Conservation (phyloP, 176 grass and related monocot genomes). For the Dactylis glomerata region DNA sequence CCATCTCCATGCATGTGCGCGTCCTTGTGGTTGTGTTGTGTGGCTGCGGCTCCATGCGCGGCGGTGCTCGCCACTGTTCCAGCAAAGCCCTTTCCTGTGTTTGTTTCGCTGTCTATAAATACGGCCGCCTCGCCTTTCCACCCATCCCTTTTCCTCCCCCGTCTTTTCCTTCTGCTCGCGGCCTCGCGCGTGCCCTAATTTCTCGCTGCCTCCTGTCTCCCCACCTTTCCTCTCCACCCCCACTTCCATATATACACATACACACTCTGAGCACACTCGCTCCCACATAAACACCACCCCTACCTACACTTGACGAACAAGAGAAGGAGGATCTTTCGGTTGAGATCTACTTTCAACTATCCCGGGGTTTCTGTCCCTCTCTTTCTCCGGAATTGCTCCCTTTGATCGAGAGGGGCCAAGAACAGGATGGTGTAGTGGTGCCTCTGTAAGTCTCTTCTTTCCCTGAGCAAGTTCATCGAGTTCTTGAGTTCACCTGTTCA, state of each 20-base stretch:
- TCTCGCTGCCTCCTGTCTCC: slow-evolving; percentile 51
- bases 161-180: slow-evolving; percentile 19
- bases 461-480: neutral
- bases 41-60: no score
- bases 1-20: neutral
- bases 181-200: slow-evolving; percentile 56
- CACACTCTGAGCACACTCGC: neutral
- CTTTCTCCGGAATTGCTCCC: no score
- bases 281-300: neutral
- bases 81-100: neutral
- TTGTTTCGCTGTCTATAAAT: slow-evolving; percentile 42
- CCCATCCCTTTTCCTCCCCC: slow-evolving; percentile 27
- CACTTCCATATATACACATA: slow-evolving; percentile 7
- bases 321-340: slow-evolving; percentile 30
- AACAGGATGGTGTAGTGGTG: slow-evolving; percentile 43
- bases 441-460: slow-evolving; percentile 31
- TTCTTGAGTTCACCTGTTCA: neutral
- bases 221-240: neutral
- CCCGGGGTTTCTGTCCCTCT: neutral
- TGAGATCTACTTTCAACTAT: slow-evolving; percentile 23
- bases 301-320: neutral
- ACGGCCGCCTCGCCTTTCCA: slow-evolving; percentile 32
- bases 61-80: neutral
- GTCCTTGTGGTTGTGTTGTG: neutral
- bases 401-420: neutral